phyloP scores from a whole-genome alignment of 2,329 filamentous ascomycete genomes.

The Pezicula carpinea region DNA sequence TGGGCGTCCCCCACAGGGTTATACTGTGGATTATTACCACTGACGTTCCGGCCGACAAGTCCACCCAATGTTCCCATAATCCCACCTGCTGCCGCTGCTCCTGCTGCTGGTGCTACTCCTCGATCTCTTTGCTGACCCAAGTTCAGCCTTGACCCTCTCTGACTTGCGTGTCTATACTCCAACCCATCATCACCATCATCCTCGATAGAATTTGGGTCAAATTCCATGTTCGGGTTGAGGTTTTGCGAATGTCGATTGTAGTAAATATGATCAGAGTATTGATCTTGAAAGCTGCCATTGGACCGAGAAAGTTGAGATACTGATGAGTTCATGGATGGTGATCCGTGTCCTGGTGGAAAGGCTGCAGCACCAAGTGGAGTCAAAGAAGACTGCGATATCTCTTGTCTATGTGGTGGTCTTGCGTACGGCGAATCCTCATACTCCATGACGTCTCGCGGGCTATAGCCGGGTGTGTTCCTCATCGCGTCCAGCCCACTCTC shows the following conservation, averaged over 20 bases:
- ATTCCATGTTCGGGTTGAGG: constrained; percentile 24
- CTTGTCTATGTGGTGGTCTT: constrained; percentile 9
- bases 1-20: constrained; percentile 18
- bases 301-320: constrained; percentile 14
- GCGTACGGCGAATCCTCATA: constrained; percentile 14
- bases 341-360: constrained; percentile 22
- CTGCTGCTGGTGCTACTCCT: constrained; percentile 16
- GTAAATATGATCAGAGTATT: constrained; percentile 22
- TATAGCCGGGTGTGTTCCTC: constrained; percentile 32
- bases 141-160: constrained; percentile 48
- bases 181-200: constrained; percentile 89
- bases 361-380: constrained; percentile 27
- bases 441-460: constrained; percentile 12
- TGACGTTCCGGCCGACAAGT: constrained; percentile 24
- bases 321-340: constrained; percentile 22
- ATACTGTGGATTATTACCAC: constrained; percentile 22
- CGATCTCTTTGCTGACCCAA: constrained; percentile 21
- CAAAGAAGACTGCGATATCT: constrained; percentile 20
- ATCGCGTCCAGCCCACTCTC: constrained; percentile 62
- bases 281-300: constrained; percentile 19
- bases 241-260: constrained; percentile 25
- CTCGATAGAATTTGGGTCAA: constrained; percentile 69
- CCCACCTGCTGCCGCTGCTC: constrained; percentile 38
- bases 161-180: constrained; percentile 44
- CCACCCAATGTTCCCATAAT: constrained; percentile 24